Percentiles rank a stretch among this genome's conserved stretches.
phyloP scores from a whole-genome alignment of 176 grass and related monocot species.

The Rhynchospora tenuis region DNA sequence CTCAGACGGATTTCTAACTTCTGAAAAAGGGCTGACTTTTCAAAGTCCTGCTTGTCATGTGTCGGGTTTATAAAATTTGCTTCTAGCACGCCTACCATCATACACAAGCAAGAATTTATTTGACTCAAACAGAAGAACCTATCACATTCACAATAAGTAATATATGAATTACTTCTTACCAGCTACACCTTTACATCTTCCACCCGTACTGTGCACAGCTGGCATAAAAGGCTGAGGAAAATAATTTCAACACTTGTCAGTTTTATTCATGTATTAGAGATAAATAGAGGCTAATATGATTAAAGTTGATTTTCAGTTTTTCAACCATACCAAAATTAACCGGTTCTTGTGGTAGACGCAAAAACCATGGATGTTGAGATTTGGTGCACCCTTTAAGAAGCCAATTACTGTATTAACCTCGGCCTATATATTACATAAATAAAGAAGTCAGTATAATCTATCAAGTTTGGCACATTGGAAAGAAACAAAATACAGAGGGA shows the following conservation, averaged over 20 bases:
- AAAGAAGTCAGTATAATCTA: constrained; percentile 18
- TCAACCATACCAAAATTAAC: constrained; percentile 63
- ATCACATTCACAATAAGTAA: constrained; percentile 8
- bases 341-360: constrained; percentile 64
- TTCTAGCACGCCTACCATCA: constrained; percentile 15
- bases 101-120: not conserved
- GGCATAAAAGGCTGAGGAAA: constrained; percentile 10
- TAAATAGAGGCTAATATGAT: not conserved
- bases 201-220: not conserved
- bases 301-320: not conserved
- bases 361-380: constrained; percentile 59
- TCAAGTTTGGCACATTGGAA: constrained; percentile 13
- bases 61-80: constrained; percentile 13
- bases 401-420: constrained; percentile 58
- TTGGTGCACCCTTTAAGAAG: constrained; percentile 62
- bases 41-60: constrained; percentile 19
- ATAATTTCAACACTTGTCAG: not conserved
- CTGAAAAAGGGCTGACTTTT: not conserved
- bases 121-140: not conserved
- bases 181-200: constrained; percentile 7
- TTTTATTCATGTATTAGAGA: not conserved
- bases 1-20: constrained; percentile 3
- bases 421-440: constrained; percentile 29
- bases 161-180: constrained; percentile 4
- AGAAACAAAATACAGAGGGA: not conserved